A percentile compares a stretch with the other conserved stretches of the same genome.
Evolutionary conservation across 345 rosid species (phyloP).

Genomic region (Brassica rapa): DNA sequence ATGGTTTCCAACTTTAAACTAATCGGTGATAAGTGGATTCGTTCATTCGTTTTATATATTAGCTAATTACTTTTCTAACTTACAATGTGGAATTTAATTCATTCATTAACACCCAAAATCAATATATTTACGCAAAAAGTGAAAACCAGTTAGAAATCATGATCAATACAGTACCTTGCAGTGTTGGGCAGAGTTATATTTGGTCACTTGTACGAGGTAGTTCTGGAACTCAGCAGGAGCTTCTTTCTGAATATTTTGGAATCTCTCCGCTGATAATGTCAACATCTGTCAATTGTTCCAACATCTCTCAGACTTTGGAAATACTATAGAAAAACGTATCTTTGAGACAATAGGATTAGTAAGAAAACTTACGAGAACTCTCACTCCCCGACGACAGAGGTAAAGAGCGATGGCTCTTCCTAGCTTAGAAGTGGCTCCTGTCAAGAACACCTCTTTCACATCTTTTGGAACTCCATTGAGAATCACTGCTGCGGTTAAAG

Average conservation of each 20-base stretch:
- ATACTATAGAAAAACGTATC: neutral
- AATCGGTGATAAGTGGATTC: too few relatives aligned
- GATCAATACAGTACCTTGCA: conserved; percentile 61
- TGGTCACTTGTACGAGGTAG: conserved; percentile 90
- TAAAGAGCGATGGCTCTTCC: conserved; percentile 97
- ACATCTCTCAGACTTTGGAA: neutral
- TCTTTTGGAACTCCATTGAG: conserved; percentile 72
- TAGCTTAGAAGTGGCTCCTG: conserved; percentile 98
- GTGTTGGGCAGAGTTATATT: conserved; percentile 80
- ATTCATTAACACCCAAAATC: too few relatives aligned
- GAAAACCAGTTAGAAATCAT: neutral
- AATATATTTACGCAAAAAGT: neutral
- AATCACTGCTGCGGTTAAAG: conserved; percentile 95
- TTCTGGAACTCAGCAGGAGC: conserved; percentile 76
- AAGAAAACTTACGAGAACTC: conserved; percentile 72
- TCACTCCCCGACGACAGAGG: conserved; percentile 72
- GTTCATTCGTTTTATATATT: too few relatives aligned
- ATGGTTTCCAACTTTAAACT: too few relatives aligned
- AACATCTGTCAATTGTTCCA: conserved; percentile 65
- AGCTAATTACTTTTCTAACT: too few relatives aligned
- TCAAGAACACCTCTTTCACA: conserved; percentile 79
- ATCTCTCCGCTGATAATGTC: conserved; percentile 82
- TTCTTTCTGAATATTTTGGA: conserved; percentile 81
- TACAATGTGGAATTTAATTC: too few relatives aligned
- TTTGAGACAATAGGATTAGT: neutral